Conservation (phyloP, 345 rosid genomes). For the Brassica incana region DNA sequence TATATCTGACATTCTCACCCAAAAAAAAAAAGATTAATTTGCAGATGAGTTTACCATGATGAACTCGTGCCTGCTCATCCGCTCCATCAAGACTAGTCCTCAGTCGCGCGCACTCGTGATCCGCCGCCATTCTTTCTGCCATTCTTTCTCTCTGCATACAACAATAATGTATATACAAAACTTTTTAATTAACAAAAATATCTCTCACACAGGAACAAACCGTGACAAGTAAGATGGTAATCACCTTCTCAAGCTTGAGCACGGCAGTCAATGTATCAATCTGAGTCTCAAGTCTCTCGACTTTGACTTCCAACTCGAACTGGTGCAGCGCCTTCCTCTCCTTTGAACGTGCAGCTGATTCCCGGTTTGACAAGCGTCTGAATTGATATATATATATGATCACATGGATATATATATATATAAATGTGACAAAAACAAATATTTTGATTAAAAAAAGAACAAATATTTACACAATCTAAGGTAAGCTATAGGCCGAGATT, state of each 20-base stretch:
- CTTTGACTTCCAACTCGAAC: constrained; percentile 49
- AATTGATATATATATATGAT: background rate
- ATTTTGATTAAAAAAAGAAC: background rate
- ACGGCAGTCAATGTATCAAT: background rate
- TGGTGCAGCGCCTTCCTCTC: constrained; percentile 49
- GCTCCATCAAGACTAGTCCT: constrained; percentile 51
- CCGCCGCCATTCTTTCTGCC: no score
- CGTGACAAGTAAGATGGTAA: no score
- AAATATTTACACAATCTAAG: background rate
- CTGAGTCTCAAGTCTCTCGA: background rate
- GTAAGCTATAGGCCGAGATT: background rate
- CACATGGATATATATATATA: background rate
- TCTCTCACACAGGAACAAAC: no score
- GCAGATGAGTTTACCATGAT: constrained; percentile 47
- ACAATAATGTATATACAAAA: background rate
- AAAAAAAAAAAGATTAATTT: background rate
- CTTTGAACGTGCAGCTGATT: constrained; percentile 67
- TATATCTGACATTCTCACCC: background rate
- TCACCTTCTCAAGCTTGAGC: constrained; percentile 11
- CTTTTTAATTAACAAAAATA: background rate
- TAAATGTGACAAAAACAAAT: background rate
- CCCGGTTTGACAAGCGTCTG: constrained; percentile 70
- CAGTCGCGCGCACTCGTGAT: constrained; percentile 27
- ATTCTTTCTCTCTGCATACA: background rate
- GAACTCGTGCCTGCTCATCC: constrained; percentile 65